phyloP scores from a whole-genome alignment of 495 filamentous ascomycete species.

The Chaetomidium leptoderma region DNA sequence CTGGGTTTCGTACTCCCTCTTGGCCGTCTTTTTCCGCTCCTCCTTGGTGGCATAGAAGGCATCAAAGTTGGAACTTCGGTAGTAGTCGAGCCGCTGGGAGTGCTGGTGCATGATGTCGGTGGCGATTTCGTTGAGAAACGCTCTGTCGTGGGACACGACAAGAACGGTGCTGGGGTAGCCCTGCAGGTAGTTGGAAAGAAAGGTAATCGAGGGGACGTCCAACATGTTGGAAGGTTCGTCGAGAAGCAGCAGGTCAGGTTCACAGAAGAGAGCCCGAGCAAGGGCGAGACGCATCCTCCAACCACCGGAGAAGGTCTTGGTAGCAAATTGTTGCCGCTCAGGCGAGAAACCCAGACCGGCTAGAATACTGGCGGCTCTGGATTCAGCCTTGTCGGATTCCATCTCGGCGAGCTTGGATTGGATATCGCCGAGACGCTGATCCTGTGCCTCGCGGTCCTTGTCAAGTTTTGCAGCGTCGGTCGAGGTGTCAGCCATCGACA shows the following conservation, averaged over 20 bases:
- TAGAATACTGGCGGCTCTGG: conserved; percentile 89
- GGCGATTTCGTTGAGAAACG: conserved; percentile 98
- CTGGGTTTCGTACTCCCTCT: conserved; percentile 98
- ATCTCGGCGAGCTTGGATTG: conserved; percentile 93
- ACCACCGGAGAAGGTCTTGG: conserved; percentile 98
- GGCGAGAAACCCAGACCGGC: conserved; percentile 95
- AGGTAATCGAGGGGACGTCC: conserved; percentile 99
- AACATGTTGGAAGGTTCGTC: conserved; percentile 99
- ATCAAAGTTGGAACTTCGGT: conserved; percentile 96
- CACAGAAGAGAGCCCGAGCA: conserved; percentile 94
- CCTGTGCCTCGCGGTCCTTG: conserved; percentile 80
- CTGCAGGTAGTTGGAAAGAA: conserved; percentile 94
- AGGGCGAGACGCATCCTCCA: conserved; percentile 98
- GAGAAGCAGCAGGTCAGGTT: conserved; percentile 91
- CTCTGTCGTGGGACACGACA: conserved; percentile 97
- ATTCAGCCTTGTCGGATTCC: conserved; percentile 98
- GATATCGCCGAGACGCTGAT: conserved; percentile 83
- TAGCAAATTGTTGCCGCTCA: conserved; percentile 87
- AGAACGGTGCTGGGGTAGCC: conserved; percentile 90
- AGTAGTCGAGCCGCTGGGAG: conserved; percentile 95
- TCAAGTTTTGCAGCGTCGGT: conserved; percentile 79
- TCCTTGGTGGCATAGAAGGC: conserved; percentile 98
- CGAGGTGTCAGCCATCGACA: conserved; percentile 78
- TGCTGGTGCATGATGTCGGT: conserved; percentile 99
- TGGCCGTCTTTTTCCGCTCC: conserved; percentile 92